Base-by-base conservation (phyloP, 208 protist genomes). In the Leishmania tarentolae region DNA sequence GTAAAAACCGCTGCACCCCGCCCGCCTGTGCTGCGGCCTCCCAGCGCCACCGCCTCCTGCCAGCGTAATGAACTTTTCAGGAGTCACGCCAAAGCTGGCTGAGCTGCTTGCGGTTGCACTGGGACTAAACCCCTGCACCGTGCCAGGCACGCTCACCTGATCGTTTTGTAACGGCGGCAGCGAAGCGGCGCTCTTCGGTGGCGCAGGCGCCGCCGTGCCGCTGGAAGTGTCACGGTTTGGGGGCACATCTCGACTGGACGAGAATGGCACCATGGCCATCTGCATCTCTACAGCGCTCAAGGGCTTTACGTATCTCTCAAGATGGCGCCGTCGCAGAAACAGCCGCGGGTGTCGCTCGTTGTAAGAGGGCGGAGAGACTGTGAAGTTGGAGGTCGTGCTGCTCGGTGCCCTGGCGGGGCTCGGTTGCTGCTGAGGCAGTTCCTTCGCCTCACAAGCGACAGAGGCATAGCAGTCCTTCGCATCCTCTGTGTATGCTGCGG, bases 281-380 rank as follows among this genome's bases (percentile, higher is more conserved):
- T 73, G 37, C 17, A 83, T 37, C 42, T 83, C 80, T 2, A 28
- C 57, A 6, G 80, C 75, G 9, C 40, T 74, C 24, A 79, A 47
- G 11, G 80, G 66, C 9, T n/a, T 46, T 15, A 69, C 65, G 0
- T 40, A 66, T 0, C 3, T n/a, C 15, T 52, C 42, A 13, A 83
- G 42, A 53, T 79, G 61, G 66, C 65, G 80, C 9, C 80, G 73
- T 52, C 73, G 80, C 47, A 57, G 63, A 47, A 75, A 79, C 52
- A 42, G 63, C 6, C 31, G 69, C 8, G 65, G 74, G 52, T 78
- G 63, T 21, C 74, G 73, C 7, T 42, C 44, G 9, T 69, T 44
- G 21, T 46, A 44, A 5, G 80, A 68, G 24, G 80, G 79, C 7
- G 79, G 80, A 44, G 80, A 46, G 31, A 75, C 47, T 7, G 31